Conservation (phyloP, 257 asterid genomes). For the Ehretia macrophylla region DNA sequence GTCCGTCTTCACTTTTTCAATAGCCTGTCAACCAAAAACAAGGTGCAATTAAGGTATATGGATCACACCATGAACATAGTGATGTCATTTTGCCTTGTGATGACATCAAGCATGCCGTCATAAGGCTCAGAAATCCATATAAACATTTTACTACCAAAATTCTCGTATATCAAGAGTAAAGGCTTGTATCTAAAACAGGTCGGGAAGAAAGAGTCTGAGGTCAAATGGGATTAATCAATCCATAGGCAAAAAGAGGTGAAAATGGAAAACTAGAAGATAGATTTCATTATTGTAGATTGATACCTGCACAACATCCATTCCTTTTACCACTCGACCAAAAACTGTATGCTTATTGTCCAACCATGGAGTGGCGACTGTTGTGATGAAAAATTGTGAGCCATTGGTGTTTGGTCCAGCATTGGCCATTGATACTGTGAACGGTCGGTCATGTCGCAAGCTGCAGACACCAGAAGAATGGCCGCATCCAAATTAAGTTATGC, state of each 20-base stretch:
- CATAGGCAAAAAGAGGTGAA: background rate
- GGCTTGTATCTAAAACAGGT: background rate
- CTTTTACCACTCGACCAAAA: conserved; percentile 89
- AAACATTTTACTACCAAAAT: too few species aligned
- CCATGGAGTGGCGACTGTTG: conserved; percentile 99
- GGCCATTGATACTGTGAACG: conserved; percentile 96
- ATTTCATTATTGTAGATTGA: conserved; percentile 5
- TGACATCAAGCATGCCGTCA: background rate
- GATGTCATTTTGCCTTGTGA: background rate
- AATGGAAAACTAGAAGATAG: background rate
- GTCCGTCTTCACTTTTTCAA: conserved; percentile 95
- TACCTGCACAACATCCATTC: conserved; percentile 99
- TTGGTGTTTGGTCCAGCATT: conserved; percentile 98
- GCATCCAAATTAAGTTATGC: too few species aligned
- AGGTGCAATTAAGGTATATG: background rate
- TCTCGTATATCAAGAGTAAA: too few species aligned
- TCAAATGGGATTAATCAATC: background rate
- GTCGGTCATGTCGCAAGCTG: conserved; percentile 96
- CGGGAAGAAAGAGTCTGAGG: background rate
- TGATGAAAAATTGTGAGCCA: conserved; percentile 91
- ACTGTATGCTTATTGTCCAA: conserved; percentile 98
- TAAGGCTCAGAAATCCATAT: background rate
- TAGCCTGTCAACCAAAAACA: conserved; percentile 41
- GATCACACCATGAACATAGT: background rate
- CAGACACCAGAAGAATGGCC: conserved; percentile 20